Evolutionary conservation across 768 basidiomycete species (phyloP), one percentile per base, ranked within the genome.

Genomic region (Suillus subaureus): DNA sequence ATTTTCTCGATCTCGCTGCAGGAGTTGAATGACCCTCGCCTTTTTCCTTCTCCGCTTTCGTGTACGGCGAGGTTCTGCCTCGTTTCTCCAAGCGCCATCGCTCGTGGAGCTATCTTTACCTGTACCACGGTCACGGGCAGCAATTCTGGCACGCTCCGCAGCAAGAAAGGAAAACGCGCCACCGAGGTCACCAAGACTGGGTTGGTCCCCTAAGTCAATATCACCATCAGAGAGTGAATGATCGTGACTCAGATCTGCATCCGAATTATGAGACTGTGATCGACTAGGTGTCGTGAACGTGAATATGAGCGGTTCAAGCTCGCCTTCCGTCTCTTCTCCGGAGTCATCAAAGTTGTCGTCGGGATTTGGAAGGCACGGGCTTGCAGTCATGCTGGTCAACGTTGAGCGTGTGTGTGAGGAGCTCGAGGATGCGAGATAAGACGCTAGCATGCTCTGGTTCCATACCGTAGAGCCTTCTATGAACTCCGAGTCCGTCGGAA

Each of bases 121-220:
- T 71, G 75, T 63, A 74, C 61, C 73, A 42, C 58, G 58, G 13
- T 60, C 58, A 51, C 78, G 73, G 8, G 87, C 88, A 52, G 80
- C 83, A 68, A 86, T 81, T 67, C 83, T 81, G 42, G 85, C 86
- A 63, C 90, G 82, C 73, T 93, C 92, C 12, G 85, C 86, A 51
- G 88, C 89, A 60, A 93, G 82, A 66, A 92, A 94, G n/a, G 84
- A 85, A 16, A 94, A 81, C 0, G 89, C 90, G 66, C 87, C 87
- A 65, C 90, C 90, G 18, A 94, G 82, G 61, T 85, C 84, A 0
- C 92, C 92, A 16, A 94, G 77, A 3, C 89, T 91, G 0, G 92
- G 91, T 55, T 85, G 81, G 33, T 79, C 80, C 1, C 58, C 40
- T 18, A 72, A 61, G 26, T 81, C 80, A 3, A 70, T 66, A 33